Evolutionary conservation across 768 basidiomycete species (phyloP).

Genomic region (Phylloporus sp.): DNA sequence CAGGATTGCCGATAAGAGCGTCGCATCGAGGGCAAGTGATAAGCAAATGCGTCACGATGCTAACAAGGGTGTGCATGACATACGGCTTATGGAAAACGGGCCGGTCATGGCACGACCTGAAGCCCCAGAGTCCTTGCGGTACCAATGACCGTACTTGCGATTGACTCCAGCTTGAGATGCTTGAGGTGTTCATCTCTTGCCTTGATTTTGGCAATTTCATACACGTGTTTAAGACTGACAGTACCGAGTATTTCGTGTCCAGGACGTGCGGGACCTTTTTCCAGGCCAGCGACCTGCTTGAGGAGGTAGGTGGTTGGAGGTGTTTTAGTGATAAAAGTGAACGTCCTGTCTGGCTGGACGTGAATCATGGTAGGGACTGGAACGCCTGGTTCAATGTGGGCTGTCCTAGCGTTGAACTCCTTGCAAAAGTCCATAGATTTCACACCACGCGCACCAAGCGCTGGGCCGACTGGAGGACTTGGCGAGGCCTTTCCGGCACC

Average conservation of each 20-base stretch:
- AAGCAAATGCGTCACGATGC: slow-evolving; percentile 19
- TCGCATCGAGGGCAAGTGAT: slow-evolving; percentile 13
- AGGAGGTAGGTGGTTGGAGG: slow-evolving; percentile 88
- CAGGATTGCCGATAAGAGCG: slow-evolving; percentile 26
- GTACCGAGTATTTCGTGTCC: slow-evolving; percentile 77
- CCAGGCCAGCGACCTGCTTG: slow-evolving; percentile 85
- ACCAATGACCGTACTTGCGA: slow-evolving; percentile 85
- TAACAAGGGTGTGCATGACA: slow-evolving; percentile 26
- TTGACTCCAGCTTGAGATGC: slow-evolving; percentile 80
- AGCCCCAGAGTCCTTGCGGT: slow-evolving; percentile 88
- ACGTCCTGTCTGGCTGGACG: slow-evolving; percentile 92
- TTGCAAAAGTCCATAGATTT: slow-evolving; percentile 99
- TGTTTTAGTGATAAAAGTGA: slow-evolving; percentile 89
- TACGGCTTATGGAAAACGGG: slow-evolving; percentile 9
- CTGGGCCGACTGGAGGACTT: slow-evolving; percentile 94
- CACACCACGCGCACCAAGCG: slow-evolving; percentile 95
- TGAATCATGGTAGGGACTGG: slow-evolving; percentile 92
- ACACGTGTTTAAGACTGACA: slow-evolving; percentile 93
- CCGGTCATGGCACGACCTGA: slow-evolving; percentile 76
- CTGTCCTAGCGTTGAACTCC: slow-evolving; percentile 97
- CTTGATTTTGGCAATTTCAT: slow-evolving; percentile 98
- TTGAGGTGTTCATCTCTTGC: slow-evolving; percentile 84
- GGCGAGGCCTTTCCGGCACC: slow-evolving; percentile 94
- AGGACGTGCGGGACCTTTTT: slow-evolving; percentile 84
- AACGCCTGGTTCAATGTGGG: slow-evolving; percentile 77